Evolutionary conservation across 257 asterid species (phyloP), one percentile per base, ranked within the genome.

Genomic region (Nicotiana tabacum): DNA sequence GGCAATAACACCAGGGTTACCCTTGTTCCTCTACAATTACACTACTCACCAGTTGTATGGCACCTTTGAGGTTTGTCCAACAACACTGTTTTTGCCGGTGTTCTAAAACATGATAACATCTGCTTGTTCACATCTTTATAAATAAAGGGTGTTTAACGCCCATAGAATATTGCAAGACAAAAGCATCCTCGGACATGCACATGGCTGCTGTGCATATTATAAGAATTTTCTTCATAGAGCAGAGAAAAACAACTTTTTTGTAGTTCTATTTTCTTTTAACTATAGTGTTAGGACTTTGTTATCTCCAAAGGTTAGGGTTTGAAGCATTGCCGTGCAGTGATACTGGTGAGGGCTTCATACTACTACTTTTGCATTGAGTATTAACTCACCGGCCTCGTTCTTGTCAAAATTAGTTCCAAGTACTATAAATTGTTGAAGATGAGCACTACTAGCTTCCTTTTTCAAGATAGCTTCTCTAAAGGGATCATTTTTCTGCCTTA

Each of bases 21-120:
- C 97, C 18, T 84, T 96, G 82, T 94, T 94, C 85, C 97, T 96
- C 82, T 94, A 96, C 87, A 94, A 94, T 33, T 96, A 93, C 83
- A 94, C 98, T 81, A 96, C 96, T 89, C 98, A 94, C 85, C 99
- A 93, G 91, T 81, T 96, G 97, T 96, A 94, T 86, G 99, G 99
- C 29, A 90, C 93, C 77, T 96, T 94, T 80, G 98, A 96, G 98
- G 99, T 92, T 78, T 37, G 89, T 16, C 64, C 43, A 66, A 69
- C 76, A 67, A 33, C 24, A 12, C 0, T 46, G 60, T 21, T 46
- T 21, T 72, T 72, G 15, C 77, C 24, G 11, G 18, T 39, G 18
- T 39, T 9, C 57, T 69, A 5, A 69, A 69, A 39, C 77, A n/a
- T n/a, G 57, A 39, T 39, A 69, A n/a, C 77, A 39, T n/a, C 18